These are phyloP conservation scores for Priceomyces melissophilus DNA, from an alignment of 805 yeast genomes.

Conservation along the genomic window DNA sequence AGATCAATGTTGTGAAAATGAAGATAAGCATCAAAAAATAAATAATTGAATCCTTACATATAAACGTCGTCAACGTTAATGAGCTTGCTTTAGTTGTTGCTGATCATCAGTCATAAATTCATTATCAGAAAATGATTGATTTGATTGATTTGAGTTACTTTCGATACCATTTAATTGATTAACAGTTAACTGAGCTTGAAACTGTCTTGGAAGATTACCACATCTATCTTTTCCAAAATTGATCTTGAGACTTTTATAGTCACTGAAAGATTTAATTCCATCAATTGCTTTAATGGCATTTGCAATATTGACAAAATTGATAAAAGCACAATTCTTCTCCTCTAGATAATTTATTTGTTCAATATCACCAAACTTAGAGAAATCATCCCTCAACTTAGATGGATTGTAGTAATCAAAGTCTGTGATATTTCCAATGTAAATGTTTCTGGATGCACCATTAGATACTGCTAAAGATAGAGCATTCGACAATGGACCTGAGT, in stretches of 20 bases:
- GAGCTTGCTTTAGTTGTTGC: conserved; percentile 4
- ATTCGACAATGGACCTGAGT: conserved; percentile 86
- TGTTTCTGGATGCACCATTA: conserved; percentile 91
- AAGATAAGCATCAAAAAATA: neutral
- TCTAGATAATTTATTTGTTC: conserved; percentile 89
- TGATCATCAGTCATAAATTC: conserved; percentile 20
- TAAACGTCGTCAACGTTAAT: conserved; percentile 4
- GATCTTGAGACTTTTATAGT: conserved; percentile 64
- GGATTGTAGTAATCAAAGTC: conserved; percentile 51
- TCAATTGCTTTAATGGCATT: conserved; percentile 91
- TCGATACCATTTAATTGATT: conserved; percentile 9
- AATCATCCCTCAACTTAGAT: conserved; percentile 64
- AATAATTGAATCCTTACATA: neutral
- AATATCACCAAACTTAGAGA: conserved; percentile 83
- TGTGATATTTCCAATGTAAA: conserved; percentile 73
- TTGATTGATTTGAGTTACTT: conserved; percentile 16
- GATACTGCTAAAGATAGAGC: conserved; percentile 86
- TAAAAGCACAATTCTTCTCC: conserved; percentile 85
- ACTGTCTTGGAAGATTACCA: conserved; percentile 88
- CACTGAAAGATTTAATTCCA: conserved; percentile 74
- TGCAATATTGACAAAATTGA: conserved; percentile 86
- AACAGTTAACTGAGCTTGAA: conserved; percentile 30
- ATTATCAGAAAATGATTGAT: conserved; percentile 20
- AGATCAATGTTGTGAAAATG: no score
- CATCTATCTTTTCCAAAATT: conserved; percentile 95